phyloP scores from a whole-genome alignment of 164 flowering plant species.

The Liriodendron chinense region DNA sequence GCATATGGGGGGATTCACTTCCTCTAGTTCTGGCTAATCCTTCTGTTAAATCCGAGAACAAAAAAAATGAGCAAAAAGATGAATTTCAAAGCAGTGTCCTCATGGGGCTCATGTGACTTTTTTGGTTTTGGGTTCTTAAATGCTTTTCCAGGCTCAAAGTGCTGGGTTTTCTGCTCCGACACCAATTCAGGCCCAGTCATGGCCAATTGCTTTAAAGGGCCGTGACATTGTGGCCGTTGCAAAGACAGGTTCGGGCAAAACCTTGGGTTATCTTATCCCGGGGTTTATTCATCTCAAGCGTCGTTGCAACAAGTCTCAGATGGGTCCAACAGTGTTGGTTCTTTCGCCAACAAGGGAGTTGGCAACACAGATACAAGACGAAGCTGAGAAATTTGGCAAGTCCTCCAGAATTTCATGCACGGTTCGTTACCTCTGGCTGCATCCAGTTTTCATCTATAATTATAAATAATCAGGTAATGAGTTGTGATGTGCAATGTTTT shows the following conservation, averaged over 20 bases:
- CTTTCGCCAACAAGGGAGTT: slow-evolving; percentile 91
- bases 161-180: slow-evolving; percentile 91
- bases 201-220: slow-evolving; percentile 79
- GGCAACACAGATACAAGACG: slow-evolving; percentile 92
- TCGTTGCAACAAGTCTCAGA: slow-evolving; percentile 38
- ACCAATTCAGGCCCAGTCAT: slow-evolving; percentile 94
- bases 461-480: neutral
- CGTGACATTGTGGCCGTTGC: slow-evolving; percentile 93
- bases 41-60: neutral
- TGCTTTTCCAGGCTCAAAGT: slow-evolving; percentile 47
- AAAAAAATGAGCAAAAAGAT: neutral
- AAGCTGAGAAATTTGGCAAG: slow-evolving; percentile 78
- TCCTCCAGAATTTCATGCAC: slow-evolving; percentile 81
- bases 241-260: slow-evolving; percentile 96
- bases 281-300: slow-evolving; percentile 76
- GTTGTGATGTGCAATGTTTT: no score
- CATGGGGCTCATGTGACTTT: slow-evolving; percentile 12
- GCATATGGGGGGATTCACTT: slow-evolving; percentile 55
- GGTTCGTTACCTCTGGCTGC: slow-evolving; percentile 33
- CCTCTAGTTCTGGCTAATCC: slow-evolving; percentile 41
- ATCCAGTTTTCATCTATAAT: neutral
- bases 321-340: slow-evolving; percentile 88
- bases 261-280: slow-evolving; percentile 83
- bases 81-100: slow-evolving; percentile 4
- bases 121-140: neutral